Evolutionary conservation across 768 basidiomycete genomes (phyloP).

Genomic region (Lactarius hengduanensis): DNA sequence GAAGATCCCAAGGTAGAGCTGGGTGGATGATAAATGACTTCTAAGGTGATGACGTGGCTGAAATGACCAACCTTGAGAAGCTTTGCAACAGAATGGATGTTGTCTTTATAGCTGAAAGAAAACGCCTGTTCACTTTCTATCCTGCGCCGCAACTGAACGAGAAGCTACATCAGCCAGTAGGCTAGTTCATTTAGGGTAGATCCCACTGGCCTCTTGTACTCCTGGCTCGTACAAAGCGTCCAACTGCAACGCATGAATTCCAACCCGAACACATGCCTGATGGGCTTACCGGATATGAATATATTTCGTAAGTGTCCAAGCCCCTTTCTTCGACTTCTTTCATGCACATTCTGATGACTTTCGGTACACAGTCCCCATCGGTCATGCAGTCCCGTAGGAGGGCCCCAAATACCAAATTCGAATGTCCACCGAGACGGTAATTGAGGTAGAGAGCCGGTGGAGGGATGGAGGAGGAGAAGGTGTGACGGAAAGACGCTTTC

Average conservation of each 20-base stretch:
- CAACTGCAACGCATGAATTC: no score
- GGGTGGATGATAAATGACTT: no score
- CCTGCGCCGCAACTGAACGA: conserved; percentile 70
- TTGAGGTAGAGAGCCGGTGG: conserved; percentile 74
- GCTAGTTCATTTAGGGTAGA: no score
- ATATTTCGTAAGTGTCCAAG: conserved; percentile 75
- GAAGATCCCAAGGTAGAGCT: no score
- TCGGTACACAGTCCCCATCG: conserved; percentile 75
- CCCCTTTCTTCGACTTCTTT: conserved; percentile 80
- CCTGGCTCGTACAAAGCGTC: no score
- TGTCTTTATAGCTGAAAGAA: conserved; percentile 68
- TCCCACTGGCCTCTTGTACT: no score
- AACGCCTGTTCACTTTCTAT: conserved; percentile 80
- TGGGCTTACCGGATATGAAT: conserved; percentile 67
- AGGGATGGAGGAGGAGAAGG: conserved; percentile 65
- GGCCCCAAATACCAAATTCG: conserved; percentile 87
- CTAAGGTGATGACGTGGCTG: neutral
- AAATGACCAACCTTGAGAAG: conserved; percentile 67
- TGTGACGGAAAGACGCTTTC: conserved; percentile 54
- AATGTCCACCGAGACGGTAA: conserved; percentile 77
- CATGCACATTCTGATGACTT: conserved; percentile 77
- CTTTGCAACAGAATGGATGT: conserved; percentile 43
- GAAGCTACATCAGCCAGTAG: neutral
- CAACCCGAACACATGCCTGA: neutral
- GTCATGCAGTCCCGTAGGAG: conserved; percentile 86